Evolutionary conservation across 2,329 filamentous ascomycete species (phyloP), one percentile per base, ranked within the genome.

Genomic region (Lecanicillium sp.): DNA sequence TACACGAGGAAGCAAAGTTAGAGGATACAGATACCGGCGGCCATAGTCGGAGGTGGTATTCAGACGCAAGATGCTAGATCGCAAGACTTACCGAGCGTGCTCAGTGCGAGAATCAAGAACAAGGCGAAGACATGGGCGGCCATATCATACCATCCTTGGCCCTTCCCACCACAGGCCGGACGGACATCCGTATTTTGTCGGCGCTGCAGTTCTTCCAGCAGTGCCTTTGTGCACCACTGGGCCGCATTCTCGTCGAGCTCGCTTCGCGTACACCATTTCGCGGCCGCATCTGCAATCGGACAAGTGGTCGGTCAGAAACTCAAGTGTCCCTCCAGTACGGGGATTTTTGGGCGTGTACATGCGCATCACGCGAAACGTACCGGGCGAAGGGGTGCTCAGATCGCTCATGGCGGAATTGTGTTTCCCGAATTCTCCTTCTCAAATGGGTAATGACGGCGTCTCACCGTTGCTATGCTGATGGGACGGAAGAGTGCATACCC

Each of bases 111-210:
- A 48, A 87, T 86, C 32, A 87, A 66, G 50, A 86, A 70, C 49
- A 88, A 65, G 36, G 84, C 84, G 58, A 81, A 77, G 43, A 87
- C 76, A 61, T 88, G 84, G 35, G 83, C 68, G 2, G 76, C 69
- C 0, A 80, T 84, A 54, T 87, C 82, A 64, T 88, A 88, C 54
- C 66, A 64, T 20, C 76, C 78, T 49, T 65, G 65, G 44, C 73
- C 67, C 41, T 70, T 70, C 4, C 73, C 74, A 29, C 78, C 78
- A 55, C 78, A 82, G 26, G 65, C 60, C 5, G 77, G 77, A 50
- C 68, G 71, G 15, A 21, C 30, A 29, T 68, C 58, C 26, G 60
- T 65, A 43, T 64, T 60, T 8, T 64, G 69, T 48, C 78, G 73
- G 55, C 69, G 67, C 24, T 67, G 64, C 17, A 81, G 67, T 59